Evolutionary conservation across 2,329 filamentous ascomycete genomes (phyloP).

Genomic region (Alternaria gansuensis): DNA sequence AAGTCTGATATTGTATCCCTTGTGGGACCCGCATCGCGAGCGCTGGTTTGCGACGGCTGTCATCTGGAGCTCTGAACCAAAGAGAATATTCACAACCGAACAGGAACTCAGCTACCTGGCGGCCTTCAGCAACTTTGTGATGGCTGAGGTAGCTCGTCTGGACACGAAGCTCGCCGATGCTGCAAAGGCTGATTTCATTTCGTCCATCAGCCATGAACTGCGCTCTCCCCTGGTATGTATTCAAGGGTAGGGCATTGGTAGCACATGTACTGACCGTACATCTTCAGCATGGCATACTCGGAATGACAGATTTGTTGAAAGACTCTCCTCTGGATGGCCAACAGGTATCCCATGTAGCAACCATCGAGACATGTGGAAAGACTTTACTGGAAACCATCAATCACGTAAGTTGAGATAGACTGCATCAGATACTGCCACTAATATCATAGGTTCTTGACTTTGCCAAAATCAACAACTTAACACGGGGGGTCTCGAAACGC

Average conservation of each 20-base stretch:
- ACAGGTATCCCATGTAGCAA: conserved; percentile 55
- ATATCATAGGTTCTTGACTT: conserved; percentile 51
- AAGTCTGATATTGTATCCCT: conserved; percentile 51
- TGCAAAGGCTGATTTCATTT: conserved; percentile 67
- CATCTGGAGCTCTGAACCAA: conserved; percentile 51
- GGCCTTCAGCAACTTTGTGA: conserved; percentile 52
- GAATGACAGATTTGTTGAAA: conserved; percentile 51
- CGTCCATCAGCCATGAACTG: conserved; percentile 69
- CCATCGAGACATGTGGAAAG: conserved; percentile 53
- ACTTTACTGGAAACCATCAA: conserved; percentile 55
- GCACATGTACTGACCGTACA: neutral
- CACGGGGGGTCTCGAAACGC: conserved; percentile 42
- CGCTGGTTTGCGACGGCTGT: conserved; percentile 53
- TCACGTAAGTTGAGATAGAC: conserved; percentile 37
- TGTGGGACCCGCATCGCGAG: conserved; percentile 53
- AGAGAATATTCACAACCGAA: conserved; percentile 50
- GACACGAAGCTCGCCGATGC: conserved; percentile 51
- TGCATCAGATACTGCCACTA: conserved; percentile 13
- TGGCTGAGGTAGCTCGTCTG: conserved; percentile 52
- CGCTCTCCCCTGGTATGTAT: conserved; percentile 61
- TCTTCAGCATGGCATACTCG: conserved; percentile 65
- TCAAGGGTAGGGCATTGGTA: too few species aligned
- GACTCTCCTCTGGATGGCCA: conserved; percentile 45
- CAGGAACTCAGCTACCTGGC: conserved; percentile 52
- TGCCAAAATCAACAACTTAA: conserved; percentile 52